Conservation (phyloP, 1,284 basidiomycete genomes). For the Golubevia pallescens region DNA sequence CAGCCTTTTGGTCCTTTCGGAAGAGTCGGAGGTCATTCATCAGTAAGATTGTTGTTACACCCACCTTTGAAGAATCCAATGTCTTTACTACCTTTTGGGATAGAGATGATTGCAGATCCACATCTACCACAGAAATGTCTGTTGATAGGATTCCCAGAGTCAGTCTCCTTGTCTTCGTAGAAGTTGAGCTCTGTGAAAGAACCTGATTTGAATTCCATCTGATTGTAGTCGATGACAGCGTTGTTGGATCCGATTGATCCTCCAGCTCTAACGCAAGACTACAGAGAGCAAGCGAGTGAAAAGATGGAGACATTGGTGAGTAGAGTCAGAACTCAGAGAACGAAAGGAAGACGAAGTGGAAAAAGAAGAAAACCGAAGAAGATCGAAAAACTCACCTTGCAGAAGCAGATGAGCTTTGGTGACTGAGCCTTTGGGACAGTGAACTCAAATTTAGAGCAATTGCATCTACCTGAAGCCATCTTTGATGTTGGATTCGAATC, state of each 20-base stretch:
- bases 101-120: too few species aligned
- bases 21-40: too few species aligned
- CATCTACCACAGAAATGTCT: not conserved
- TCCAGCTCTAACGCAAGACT: not conserved
- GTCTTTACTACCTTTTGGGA: too few species aligned
- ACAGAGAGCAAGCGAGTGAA: not conserved
- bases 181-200: not conserved
- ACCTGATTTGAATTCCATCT: not conserved
- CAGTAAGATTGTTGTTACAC: not conserved
- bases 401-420: too few species aligned
- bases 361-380: not conserved
- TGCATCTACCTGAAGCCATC: too few species aligned
- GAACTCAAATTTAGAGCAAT: too few species aligned
- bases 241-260: not conserved
- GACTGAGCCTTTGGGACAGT: too few species aligned
- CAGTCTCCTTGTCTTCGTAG: not conserved
- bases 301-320: not conserved
- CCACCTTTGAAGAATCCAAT: not conserved
- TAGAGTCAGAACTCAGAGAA: too few species aligned
- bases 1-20: too few species aligned
- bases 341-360: too few species aligned
- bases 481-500: too few species aligned
- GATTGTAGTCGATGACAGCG: not conserved
- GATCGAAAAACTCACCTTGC: constrained; percentile 69
- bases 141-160: not conserved